phyloP scores from a whole-genome alignment of 371 early-diverging fungal species.

The Mucor racemosus region DNA sequence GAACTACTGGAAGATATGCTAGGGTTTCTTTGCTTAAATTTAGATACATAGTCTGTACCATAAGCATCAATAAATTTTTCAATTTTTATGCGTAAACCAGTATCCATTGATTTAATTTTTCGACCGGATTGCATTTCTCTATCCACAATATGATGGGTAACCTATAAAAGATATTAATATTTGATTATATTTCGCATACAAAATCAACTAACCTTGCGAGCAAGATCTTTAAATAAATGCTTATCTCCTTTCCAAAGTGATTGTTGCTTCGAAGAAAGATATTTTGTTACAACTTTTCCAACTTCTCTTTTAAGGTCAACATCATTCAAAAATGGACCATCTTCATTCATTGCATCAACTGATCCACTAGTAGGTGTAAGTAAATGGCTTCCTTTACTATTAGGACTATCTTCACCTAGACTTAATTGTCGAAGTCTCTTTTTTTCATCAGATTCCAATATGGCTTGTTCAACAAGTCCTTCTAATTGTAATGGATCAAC shows the following conservation, averaged over 20 bases:
- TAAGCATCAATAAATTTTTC: constrained; percentile 42
- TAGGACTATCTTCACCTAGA: constrained; percentile 4
- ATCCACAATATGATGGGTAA: constrained; percentile 51
- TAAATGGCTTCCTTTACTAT: constrained; percentile 12
- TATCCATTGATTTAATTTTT: constrained; percentile 33
- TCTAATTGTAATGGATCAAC: constrained; percentile 19
- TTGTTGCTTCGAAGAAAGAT: constrained; percentile 37
- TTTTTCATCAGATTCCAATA: constrained; percentile 28
- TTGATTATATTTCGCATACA: neutral
- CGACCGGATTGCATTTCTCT: constrained; percentile 36
- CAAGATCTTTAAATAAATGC: constrained; percentile 43
- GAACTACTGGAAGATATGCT: neutral
- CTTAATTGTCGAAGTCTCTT: neutral
- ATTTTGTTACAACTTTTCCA: constrained; percentile 44
- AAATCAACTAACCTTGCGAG: constrained; percentile 38
- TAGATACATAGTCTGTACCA: constrained; percentile 27
- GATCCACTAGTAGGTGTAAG: constrained; percentile 22
- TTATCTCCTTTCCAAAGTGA: constrained; percentile 43
- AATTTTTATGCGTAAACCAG: constrained; percentile 37
- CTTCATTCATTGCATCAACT: constrained; percentile 9
- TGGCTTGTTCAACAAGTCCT: constrained; percentile 31
- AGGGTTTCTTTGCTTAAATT: constrained; percentile 3
- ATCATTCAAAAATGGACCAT: constrained; percentile 23
- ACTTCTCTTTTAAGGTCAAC: constrained; percentile 37
- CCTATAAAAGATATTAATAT: constrained; percentile 19